Evolutionary conservation across 352 stramenopile species (phyloP), one percentile per base, ranked within the genome.

Genomic region (Phytophthora pistaciae): DNA sequence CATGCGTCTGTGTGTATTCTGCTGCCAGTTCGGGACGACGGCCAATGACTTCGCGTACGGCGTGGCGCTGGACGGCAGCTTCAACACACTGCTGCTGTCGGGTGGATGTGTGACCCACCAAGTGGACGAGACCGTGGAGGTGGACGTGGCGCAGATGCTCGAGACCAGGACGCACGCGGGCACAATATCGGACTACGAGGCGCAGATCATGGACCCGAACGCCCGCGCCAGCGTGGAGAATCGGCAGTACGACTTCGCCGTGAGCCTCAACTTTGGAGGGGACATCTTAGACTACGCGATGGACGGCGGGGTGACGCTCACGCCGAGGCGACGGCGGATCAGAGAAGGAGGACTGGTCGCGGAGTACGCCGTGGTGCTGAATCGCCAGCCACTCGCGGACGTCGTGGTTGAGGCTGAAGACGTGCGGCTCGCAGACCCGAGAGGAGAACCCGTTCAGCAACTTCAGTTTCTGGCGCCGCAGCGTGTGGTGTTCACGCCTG

Each of bases 251-350:
- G 67, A 85, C 31, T 93, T 93, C 44, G 84, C 77, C 0, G 78
- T 79, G 9, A 90, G 78, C 36, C 67, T 91, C 21, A 92, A 77
- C 21, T 78, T 78, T 5, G 56, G 63, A 3, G 87, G 87, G 9
- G 81, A 92, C 31, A 79, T 95, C 23, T 44, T 91, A 16, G 86
- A 95, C 66, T 92, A 85, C 33, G 74, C 85, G 0, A 91, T 92
- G 78, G 83, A 95, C 16, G 87, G 85, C 1, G 87, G 87, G 0
- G 68, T 95, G 3, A 91, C 85, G 2, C 48, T 93, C 3, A 75
- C 80, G 1, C 77, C 84, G 5, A 63, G 82, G 54, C 67, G 87
- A 14, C 72, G 79, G n/a, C 73, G 79, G 0, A 82, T 92, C 27
- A 42, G 72, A 11, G 85, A 95, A 69, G 83, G 78, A 46, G 77